Base-by-base conservation (phyloP, 768 basidiomycete species). In the Russula emetica region DNA sequence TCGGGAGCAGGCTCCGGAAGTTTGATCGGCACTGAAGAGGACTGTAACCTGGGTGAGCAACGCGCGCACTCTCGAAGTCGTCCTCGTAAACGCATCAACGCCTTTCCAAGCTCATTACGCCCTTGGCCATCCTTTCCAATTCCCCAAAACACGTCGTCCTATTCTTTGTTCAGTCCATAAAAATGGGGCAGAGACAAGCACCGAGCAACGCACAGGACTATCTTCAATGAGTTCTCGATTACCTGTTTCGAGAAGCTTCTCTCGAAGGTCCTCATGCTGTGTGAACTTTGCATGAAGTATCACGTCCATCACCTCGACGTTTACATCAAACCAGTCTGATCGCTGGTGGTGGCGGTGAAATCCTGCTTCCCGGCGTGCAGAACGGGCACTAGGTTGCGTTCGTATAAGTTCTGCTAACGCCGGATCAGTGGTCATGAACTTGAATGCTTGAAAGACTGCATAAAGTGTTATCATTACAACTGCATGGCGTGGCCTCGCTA, bases 81-180 rank as follows among this genome's bases (percentile, higher is more conserved):
- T 54, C 60, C 67, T 69, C 78, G 75, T 63, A 78, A 67, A 59
- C 75, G 75, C 61, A 72, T 74, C 58, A 78, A 72, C 54, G 77
- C 74, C 63, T 76, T 78, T 16, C 78, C 79, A 14, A 80, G 69
- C 64, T 78, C 75, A 60, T 78, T 78, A 63, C 72, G 67, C 57
- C 78, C 79, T 60, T 72, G 71, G 52, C 73, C 70, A 22, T 80
- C 71, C 47, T 71, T 70, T 59, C 79, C 78, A 61, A 76, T 62
- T 30, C 78, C 79, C 78, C 78, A 80, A 66, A 78, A 77, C 40
- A 74, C 67, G 64, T 79, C 77, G 57, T 74, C 73, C 69, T 71
- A 70, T 2, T 42, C 28, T 40, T 7, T 10, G 2, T 72, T 75
- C 20, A 64, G 59, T 44, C 36, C 28, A 34, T 49, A 70, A 69